Percentiles rank a stretch among this genome's conserved stretches.
phyloP scores from a whole-genome alignment of 805 yeast genomes.

The Sungouiella blattae region DNA sequence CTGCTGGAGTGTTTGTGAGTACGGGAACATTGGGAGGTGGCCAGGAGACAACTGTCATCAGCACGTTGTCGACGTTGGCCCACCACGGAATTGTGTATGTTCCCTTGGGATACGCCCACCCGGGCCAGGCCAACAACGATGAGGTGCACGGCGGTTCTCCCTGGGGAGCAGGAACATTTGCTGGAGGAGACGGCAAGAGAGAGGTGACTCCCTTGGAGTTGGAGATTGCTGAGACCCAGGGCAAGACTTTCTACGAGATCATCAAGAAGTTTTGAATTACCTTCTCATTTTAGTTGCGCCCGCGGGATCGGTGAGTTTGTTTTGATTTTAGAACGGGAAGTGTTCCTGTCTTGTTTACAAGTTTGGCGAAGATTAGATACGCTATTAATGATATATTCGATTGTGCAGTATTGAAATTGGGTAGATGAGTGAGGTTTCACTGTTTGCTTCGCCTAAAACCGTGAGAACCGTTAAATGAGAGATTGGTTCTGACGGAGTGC shows the following conservation, averaged over 20 bases:
- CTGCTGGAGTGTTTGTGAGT: constrained; percentile 67
- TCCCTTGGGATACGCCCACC: constrained; percentile 73
- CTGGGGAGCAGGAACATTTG: constrained; percentile 84
- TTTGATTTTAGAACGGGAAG: too few species aligned
- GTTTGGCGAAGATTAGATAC: too few species aligned
- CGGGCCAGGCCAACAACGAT: constrained; percentile 50
- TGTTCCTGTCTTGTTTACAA: too few species aligned
- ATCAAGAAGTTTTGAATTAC: constrained; percentile 21
- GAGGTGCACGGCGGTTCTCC: constrained; percentile 81
- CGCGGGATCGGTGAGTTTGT: too few species aligned
- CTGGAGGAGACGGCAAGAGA: constrained; percentile 76
- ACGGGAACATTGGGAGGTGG: constrained; percentile 79
- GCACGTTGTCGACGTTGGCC: constrained; percentile 52
- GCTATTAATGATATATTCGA: too few species aligned
- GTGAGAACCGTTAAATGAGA: too few species aligned
- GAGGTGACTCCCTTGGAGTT: constrained; percentile 60
- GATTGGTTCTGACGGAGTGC: too few species aligned
- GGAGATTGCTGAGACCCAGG: constrained; percentile 65
- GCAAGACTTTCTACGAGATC: constrained; percentile 53
- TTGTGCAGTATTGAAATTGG: too few species aligned
- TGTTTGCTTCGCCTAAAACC: too few species aligned
- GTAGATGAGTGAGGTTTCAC: too few species aligned
- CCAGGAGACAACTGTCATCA: constrained; percentile 67
- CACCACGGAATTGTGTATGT: constrained; percentile 79
- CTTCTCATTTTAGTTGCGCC: too few species aligned